A percentile compares a stretch with the other conserved stretches of the same genome.
Evolutionary conservation across 2,329 filamentous ascomycete genomes (phyloP).

Genomic region (Leptodontidium sp.): DNA sequence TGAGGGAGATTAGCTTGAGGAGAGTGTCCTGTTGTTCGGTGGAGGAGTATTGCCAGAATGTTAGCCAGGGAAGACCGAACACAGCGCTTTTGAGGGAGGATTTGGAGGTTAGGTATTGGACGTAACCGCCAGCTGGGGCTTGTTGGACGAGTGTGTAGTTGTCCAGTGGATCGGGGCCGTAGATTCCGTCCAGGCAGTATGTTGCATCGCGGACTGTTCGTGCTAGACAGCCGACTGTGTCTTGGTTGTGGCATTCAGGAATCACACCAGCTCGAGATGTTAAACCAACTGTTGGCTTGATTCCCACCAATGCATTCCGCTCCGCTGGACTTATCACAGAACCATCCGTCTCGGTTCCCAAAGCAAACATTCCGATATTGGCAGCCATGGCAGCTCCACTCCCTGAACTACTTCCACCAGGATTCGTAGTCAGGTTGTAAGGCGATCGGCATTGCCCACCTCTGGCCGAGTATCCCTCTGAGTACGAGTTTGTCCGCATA

Average conservation of each 20-base stretch:
- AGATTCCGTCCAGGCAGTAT: slow-evolving; percentile 72
- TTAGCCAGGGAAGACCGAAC: slow-evolving; percentile 77
- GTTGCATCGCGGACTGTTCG: slow-evolving; percentile 74
- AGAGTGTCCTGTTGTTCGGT: slow-evolving; percentile 63
- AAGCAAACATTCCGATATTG: slow-evolving; percentile 68
- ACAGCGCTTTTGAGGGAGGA: slow-evolving; percentile 61
- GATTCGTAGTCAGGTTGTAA: slow-evolving; percentile 74
- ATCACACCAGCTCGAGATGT: slow-evolving; percentile 71
- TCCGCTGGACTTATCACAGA: slow-evolving; percentile 77
- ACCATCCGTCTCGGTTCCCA: slow-evolving; percentile 80
- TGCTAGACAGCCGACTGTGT: slow-evolving; percentile 73
- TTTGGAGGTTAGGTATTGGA: slow-evolving; percentile 56
- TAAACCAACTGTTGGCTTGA: slow-evolving; percentile 79
- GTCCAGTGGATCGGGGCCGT: slow-evolving; percentile 68
- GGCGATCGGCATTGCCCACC: slow-evolving; percentile 71
- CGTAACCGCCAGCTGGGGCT: slow-evolving; percentile 63
- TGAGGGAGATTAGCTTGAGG: slow-evolving; percentile 57
- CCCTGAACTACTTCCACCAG: slow-evolving; percentile 74
- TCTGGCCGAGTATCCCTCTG: slow-evolving; percentile 70
- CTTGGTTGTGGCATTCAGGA: slow-evolving; percentile 72
- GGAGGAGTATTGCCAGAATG: slow-evolving; percentile 72
- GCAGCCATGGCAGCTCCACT: slow-evolving; percentile 70
- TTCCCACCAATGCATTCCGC: slow-evolving; percentile 72
- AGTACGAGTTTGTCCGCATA: slow-evolving; percentile 73
- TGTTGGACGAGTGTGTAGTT: slow-evolving; percentile 70